These are phyloP conservation scores for Cercophora samala DNA, from an alignment of 495 filamentous ascomycete genomes.

Conservation along the genomic window DNA sequence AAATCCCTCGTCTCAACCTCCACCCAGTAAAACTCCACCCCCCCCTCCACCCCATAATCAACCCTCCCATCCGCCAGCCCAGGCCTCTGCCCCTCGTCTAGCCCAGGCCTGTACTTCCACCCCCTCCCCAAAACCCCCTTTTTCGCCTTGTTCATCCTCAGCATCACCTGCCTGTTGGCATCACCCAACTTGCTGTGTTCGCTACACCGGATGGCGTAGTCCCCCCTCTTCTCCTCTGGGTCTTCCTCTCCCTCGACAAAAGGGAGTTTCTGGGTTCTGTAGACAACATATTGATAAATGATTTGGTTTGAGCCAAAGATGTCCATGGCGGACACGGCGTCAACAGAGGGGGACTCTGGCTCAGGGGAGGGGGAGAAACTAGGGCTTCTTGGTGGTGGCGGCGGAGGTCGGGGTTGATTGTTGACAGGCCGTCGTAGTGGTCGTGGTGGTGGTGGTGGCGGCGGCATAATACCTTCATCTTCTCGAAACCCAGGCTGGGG, in stretches of 20 bases:
- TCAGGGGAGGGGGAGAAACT: background rate
- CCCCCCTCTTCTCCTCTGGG: background rate
- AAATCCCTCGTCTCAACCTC: constrained; percentile 7
- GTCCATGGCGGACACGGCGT: background rate
- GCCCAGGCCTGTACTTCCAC: background rate
- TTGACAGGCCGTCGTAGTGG: too few relatives aligned
- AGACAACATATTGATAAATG: constrained; percentile 13
- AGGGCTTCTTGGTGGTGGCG: too few relatives aligned
- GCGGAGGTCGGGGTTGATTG: background rate
- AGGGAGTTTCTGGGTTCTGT: constrained; percentile 5
- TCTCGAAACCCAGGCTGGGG: background rate
- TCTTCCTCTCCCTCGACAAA: background rate
- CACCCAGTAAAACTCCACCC: constrained; percentile 12
- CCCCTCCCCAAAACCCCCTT: background rate
- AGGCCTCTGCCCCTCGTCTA: background rate
- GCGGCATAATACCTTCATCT: too few relatives aligned
- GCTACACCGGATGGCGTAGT: background rate
- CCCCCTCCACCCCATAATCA: background rate
- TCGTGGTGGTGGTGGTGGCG: too few relatives aligned
- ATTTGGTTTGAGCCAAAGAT: background rate
- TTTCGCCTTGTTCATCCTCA: background rate
- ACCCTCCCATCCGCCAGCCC: constrained; percentile 10
- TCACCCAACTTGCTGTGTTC: background rate
- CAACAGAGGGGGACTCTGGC: background rate
- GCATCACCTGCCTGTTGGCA: constrained; percentile 8